Evolutionary conservation across 257 asterid species (phyloP).

Genomic region (Jacaranda copaia): DNA sequence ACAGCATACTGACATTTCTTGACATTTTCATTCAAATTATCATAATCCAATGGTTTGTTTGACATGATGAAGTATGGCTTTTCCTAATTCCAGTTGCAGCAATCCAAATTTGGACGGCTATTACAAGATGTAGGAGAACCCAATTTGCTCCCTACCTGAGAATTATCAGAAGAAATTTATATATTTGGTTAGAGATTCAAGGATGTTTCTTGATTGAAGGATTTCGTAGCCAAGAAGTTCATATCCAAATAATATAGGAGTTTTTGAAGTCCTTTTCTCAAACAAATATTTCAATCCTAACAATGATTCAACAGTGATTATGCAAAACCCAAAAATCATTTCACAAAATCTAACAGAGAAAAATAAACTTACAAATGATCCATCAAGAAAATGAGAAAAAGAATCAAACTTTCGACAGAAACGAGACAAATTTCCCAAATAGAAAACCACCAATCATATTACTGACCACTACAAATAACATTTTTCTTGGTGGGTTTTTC

Average conservation of each 20-base stretch:
- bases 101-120: neutral
- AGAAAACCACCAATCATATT: too few relatives aligned
- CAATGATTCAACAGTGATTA: too few relatives aligned
- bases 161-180: neutral
- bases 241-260: neutral
- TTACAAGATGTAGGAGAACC: conserved; percentile 23
- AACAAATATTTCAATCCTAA: too few relatives aligned
- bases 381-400: conserved; percentile 12
- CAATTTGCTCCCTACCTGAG: conserved; percentile 34
- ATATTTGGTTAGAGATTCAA: conserved; percentile 1
- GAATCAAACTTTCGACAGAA: conserved; percentile 14
- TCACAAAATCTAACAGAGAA: conserved; percentile 3
- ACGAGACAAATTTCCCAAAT: conserved; percentile 1
- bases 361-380: neutral
- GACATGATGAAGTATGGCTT: conserved; percentile 39
- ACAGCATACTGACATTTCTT: conserved; percentile 98
- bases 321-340: conserved; percentile 10
- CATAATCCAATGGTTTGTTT: conserved; percentile 63
- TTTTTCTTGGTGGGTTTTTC: neutral
- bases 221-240: neutral
- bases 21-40: conserved; percentile 91
- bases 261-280: neutral
- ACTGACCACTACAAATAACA: neutral
- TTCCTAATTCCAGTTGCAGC: neutral
- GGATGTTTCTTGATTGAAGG: neutral